Conservation (phyloP, 73 alveolate genomes). For the Tetrahymena borealis region DNA sequence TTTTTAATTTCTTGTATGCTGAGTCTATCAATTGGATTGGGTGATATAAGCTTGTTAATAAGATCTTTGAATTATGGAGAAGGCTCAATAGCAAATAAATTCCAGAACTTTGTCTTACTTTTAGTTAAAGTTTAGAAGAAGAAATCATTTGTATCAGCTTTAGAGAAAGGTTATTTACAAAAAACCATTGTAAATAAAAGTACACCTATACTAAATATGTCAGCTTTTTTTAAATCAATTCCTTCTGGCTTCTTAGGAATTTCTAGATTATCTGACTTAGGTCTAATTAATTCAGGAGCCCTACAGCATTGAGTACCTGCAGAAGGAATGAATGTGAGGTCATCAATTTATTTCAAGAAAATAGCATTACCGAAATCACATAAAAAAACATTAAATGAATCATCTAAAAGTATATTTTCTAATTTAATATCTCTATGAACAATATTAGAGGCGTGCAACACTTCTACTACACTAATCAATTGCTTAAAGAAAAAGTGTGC, state of each 20-base stretch:
- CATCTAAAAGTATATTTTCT: constrained; percentile 75
- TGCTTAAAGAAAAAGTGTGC: constrained; percentile 64
- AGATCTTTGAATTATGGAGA: background rate
- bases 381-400: background rate
- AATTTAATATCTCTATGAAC: constrained; percentile 86
- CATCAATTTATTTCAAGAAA: background rate
- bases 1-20: background rate
- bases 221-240: background rate
- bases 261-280: background rate
- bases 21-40: background rate
- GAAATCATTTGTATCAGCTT: background rate
- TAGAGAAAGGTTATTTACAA: background rate
- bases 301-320: background rate
- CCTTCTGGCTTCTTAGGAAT: background rate
- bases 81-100: background rate
- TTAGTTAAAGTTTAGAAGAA: background rate
- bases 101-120: background rate
- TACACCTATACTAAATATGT: background rate
- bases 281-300: background rate
- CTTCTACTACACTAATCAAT: constrained; percentile 61
- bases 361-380: background rate
- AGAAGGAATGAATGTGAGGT: background rate
- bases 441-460: constrained; percentile 61
- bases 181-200: background rate
- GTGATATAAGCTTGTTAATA: background rate